Evolutionary conservation across 148 eudicot species (phyloP).

Genomic region (Vaccinium darrowii): DNA sequence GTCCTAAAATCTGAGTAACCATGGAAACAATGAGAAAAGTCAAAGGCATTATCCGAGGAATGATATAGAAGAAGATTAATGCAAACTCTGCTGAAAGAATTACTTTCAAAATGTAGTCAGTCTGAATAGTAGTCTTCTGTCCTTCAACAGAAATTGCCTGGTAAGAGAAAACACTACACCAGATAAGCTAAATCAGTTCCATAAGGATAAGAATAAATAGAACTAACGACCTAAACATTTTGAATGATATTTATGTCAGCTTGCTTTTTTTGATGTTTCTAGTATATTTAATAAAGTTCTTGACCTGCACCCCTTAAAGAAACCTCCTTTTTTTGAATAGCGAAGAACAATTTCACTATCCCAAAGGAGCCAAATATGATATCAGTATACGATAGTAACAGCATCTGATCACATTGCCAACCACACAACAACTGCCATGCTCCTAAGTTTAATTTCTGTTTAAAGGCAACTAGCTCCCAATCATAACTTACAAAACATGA

Average conservation of each 20-base stretch:
- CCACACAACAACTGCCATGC: background rate
- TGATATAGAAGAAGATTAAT: background rate
- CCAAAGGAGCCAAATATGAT: background rate
- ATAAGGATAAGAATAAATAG: background rate
- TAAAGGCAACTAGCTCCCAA: background rate
- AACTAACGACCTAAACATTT: background rate
- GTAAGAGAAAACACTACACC: conserved; percentile 14
- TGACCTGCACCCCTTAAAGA: background rate
- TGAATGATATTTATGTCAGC: background rate
- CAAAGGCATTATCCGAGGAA: background rate
- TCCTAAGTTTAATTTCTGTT: background rate
- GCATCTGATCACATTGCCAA: background rate
- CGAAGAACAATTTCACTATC: background rate
- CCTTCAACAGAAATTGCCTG: conserved; percentile 81
- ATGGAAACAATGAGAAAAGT: conserved; percentile 11
- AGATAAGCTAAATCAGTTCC: background rate
- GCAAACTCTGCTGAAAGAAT: conserved; percentile 7
- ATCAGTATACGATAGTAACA: background rate
- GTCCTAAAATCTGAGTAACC: conserved; percentile 63
- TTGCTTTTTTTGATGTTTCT: conserved; percentile 1
- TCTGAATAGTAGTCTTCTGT: conserved; percentile 60
- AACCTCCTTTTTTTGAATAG: too few species aligned
- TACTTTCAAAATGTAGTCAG: conserved; percentile 84
- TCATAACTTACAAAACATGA: background rate
- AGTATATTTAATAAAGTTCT: background rate